Percentiles rank a stretch among this genome's conserved stretches.
phyloP scores from a whole-genome alignment of 176 grass and related monocot species.

The Pontederia crassipes region DNA sequence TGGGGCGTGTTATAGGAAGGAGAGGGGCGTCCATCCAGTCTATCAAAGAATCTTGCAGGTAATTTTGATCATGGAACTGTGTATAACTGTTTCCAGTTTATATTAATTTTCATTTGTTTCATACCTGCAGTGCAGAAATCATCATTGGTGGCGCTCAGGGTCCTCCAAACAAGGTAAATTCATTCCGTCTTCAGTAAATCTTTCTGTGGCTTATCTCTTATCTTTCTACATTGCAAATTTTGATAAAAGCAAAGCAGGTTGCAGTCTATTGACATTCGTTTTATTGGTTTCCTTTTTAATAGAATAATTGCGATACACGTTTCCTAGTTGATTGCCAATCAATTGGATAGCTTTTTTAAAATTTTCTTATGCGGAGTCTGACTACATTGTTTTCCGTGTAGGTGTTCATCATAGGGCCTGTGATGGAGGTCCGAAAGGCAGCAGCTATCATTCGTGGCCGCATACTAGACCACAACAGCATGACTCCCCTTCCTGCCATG shows the following conservation, averaged over 20 bases:
- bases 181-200: background rate
- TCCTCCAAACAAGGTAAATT: conserved; percentile 71
- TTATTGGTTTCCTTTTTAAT: no score
- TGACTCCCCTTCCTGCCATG: conserved; percentile 4
- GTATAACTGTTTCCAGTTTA: conserved; percentile 10
- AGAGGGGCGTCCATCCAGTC: conserved; percentile 67
- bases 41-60: conserved; percentile 93
- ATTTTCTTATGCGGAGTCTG: background rate
- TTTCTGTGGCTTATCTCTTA: background rate
- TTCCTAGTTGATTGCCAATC: no score
- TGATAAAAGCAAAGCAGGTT: background rate
- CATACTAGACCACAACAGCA: conserved; percentile 30
- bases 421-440: conserved; percentile 70
- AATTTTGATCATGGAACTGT: conserved; percentile 27
- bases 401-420: conserved; percentile 95
- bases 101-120: conserved; percentile 19
- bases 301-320: background rate
- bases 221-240: conserved; percentile 2
- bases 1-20: conserved; percentile 90
- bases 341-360: no score
- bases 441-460: conserved; percentile 77
- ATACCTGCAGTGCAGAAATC: conserved; percentile 68
- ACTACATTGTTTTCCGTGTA: conserved; percentile 8
- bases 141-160: conserved; percentile 79
- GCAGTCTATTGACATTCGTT: no score